These are phyloP conservation scores for Diaporthe capsici DNA, from an alignment of 2,329 filamentous ascomycete species.

Conservation along the genomic window DNA sequence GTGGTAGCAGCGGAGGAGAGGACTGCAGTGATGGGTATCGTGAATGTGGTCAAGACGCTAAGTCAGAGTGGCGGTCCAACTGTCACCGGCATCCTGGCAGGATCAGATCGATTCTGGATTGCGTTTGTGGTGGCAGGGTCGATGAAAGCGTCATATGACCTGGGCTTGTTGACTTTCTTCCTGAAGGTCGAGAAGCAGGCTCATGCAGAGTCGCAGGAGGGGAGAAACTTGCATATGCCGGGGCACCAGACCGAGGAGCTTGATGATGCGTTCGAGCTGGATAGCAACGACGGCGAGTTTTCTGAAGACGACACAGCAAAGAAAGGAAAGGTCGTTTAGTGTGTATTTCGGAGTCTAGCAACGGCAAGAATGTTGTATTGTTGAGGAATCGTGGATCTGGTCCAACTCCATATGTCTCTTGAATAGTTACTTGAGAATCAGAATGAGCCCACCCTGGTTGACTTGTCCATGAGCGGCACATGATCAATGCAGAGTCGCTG, in stretches of 20 bases:
- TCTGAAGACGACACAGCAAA: background rate
- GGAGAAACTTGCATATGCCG: background rate
- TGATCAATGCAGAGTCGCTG: background rate
- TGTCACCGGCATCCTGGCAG: conserved; percentile 74
- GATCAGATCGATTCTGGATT: conserved; percentile 69
- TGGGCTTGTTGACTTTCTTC: conserved; percentile 49
- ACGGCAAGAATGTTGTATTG: background rate
- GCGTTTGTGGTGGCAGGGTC: conserved; percentile 74
- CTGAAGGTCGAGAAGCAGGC: conserved; percentile 34
- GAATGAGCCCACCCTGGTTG: background rate
- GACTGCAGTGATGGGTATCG: conserved; percentile 78
- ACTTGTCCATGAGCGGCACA: background rate
- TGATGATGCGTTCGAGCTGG: conserved; percentile 29
- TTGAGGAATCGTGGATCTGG: background rate
- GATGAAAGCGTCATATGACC: conserved; percentile 73
- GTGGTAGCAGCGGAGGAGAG: conserved; percentile 75
- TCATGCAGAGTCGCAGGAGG: background rate
- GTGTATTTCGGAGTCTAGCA: background rate
- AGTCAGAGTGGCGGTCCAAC: conserved; percentile 73
- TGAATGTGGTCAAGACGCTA: conserved; percentile 78
- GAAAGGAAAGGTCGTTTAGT: background rate
- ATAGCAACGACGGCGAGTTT: background rate
- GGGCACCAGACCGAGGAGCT: conserved; percentile 1
- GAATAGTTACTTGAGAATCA: background rate
- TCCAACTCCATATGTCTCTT: background rate